Evolutionary conservation across 805 yeast genomes (phyloP).

Genomic region (Zygotorulaspora florentina): DNA sequence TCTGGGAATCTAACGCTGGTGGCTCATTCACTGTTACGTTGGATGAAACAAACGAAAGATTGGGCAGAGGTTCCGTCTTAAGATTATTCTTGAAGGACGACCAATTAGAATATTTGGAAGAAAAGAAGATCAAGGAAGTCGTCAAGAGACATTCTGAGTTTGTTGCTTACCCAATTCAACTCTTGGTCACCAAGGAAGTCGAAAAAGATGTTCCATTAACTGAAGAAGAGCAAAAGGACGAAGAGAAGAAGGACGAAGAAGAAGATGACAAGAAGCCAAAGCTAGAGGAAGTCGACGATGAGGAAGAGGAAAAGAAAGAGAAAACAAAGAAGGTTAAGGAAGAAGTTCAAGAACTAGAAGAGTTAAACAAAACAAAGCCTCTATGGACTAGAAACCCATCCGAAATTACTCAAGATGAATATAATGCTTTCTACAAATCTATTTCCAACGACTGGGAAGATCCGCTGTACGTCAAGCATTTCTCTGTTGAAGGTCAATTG

Average conservation of each 20-base stretch:
- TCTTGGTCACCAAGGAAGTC: slow-evolving; percentile 96
- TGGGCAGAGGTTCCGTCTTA: slow-evolving; percentile 92
- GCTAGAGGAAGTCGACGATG: slow-evolving; percentile 71
- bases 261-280: slow-evolving; percentile 67
- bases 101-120: slow-evolving; percentile 98
- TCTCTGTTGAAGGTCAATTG: slow-evolving; percentile 99
- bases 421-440: slow-evolving; percentile 98
- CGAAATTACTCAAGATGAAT: slow-evolving; percentile 96
- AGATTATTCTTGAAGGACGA: slow-evolving; percentile 98
- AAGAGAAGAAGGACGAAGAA: slow-evolving; percentile 31
- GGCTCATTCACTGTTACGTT: slow-evolving; percentile 96
- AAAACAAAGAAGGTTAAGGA: slow-evolving; percentile 90
- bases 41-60: slow-evolving; percentile 80
- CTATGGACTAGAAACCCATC: slow-evolving; percentile 99
- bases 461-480: slow-evolving; percentile 98
- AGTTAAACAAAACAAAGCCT: slow-evolving; percentile 97
- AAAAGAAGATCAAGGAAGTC: slow-evolving; percentile 98
- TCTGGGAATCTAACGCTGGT: slow-evolving; percentile 99
- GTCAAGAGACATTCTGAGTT: slow-evolving; percentile 99
- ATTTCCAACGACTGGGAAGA: slow-evolving; percentile 99
- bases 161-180: slow-evolving; percentile 98
- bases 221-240: slow-evolving; percentile 43
- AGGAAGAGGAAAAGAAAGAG: slow-evolving; percentile 64
- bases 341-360: slow-evolving; percentile 92
- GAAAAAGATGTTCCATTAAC: slow-evolving; percentile 94